Percentiles rank a stretch among this genome's conserved stretches.
phyloP scores from a whole-genome alignment of 1,284 basidiomycete genomes.

The Papiliotrema laurentii region DNA sequence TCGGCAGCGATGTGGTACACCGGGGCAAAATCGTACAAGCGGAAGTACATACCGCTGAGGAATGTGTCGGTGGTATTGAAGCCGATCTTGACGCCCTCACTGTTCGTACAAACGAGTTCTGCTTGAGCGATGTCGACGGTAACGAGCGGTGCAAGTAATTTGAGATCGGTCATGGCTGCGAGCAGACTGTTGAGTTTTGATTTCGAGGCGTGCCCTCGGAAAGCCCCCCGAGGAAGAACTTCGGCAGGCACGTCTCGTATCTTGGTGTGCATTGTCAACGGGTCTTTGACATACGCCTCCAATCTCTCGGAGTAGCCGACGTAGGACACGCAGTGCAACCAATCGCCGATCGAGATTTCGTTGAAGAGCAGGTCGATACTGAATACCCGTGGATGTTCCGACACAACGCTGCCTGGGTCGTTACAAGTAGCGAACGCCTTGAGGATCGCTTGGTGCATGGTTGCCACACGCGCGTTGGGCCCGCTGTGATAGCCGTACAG shows the following conservation, averaged over 20 bases:
- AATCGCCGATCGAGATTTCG: constrained; percentile 30
- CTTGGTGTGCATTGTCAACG: constrained; percentile 18
- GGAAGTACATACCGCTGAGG: constrained; percentile 22
- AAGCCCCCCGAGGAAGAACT: constrained; percentile 12
- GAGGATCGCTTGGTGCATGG: constrained; percentile 27
- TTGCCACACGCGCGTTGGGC: constrained; percentile 22
- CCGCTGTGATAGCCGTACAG: constrained; percentile 33
- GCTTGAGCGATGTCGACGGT: constrained; percentile 8
- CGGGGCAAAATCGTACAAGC: constrained; percentile 33
- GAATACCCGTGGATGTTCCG: constrained; percentile 27
- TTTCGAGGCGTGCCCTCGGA: constrained; percentile 18
- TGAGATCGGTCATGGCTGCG: constrained; percentile 20
- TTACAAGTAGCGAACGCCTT: constrained; percentile 10
- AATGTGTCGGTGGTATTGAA: constrained; percentile 8
- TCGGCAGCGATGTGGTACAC: constrained; percentile 32
- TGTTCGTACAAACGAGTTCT: constrained; percentile 8
- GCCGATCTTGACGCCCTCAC: neutral
- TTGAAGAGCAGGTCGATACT: constrained; percentile 32
- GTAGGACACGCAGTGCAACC: constrained; percentile 19
- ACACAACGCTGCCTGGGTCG: constrained; percentile 16
- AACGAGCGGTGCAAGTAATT: constrained; percentile 27
- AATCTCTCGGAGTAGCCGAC: constrained; percentile 28
- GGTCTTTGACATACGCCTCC: constrained; percentile 24
- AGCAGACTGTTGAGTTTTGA: constrained; percentile 23
- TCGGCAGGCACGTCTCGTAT: constrained; percentile 21